Evolutionary conservation across 441 rosid species (phyloP), one percentile per base, ranked within the genome.

Genomic region (Capsella rubella): DNA sequence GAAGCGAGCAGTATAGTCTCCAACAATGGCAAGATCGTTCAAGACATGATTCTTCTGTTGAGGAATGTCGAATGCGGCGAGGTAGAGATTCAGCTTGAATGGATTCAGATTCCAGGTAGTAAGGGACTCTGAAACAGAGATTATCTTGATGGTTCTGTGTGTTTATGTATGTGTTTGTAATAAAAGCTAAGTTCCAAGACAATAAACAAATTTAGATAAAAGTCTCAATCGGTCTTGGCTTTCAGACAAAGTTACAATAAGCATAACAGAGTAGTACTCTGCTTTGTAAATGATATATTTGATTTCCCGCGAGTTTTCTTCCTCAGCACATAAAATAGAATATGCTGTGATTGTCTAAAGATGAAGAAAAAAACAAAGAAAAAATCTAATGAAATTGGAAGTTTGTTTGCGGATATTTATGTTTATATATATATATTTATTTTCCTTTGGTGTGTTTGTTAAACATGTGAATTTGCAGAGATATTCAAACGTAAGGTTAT

Each of bases 401-500:
- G 83, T 81, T 87, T 84, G 85, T 76, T 76, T 75, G 64, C 2
- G 29, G 87, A 86, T 86, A 75, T 84, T 75, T 43, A 1, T 9
- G 25, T 29, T 31, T 77, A 5, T 40, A 2, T 77, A 16, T 40
- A 2, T 14, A n/a, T 54, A 9, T 37, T 39, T 40, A 11, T 37
- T 14, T 57, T 27, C 15, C 42, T 39, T 39, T 39, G 13, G 68
- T 34, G 25, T 21, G 25, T 15, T 74, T 31, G 71, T 13, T 73
- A 51, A 75, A 31, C 21, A 61, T 75, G 69, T 68, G 60, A 69
- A 76, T 46, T 21, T 69, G 80, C 58, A 35, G 77, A 72, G 69
- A 60, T 72, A 75, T 69, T 73, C 79, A 65, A 81, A 81, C 77
- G 89, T 85, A 82, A 46, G 92, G 91, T 80, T 85, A 80, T 69